These are phyloP conservation scores for Clarireedia sp. DNA, from an alignment of 2,329 filamentous ascomycete species.

Conservation along the genomic window DNA sequence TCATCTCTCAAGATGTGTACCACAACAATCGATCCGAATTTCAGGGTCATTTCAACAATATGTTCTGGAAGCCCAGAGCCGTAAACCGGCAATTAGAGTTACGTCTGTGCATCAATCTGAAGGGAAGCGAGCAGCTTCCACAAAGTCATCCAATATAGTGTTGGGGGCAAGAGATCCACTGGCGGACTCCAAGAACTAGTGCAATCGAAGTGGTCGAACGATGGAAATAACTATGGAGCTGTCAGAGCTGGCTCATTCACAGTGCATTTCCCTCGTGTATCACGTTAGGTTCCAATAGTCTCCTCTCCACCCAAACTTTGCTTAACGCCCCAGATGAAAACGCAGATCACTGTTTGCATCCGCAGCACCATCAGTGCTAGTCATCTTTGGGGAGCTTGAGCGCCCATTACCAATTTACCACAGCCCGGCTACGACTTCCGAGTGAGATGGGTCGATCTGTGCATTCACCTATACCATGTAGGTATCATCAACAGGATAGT, in stretches of 20 bases:
- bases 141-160: neutral
- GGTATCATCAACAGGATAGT: neutral
- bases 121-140: neutral
- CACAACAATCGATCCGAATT: no score
- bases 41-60: no score
- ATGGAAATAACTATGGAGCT: neutral
- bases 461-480: constrained; percentile 1
- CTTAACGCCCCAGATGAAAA: neutral
- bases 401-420: neutral
- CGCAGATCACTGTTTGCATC: neutral
- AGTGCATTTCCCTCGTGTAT: constrained; percentile 3
- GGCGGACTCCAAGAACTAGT: neutral
- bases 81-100: no score
- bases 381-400: neutral
- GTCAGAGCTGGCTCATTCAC: neutral
- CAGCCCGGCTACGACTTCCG: neutral
- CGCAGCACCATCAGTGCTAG: neutral
- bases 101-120: no score
- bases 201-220: neutral
- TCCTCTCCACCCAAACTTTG: neutral
- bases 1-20: neutral
- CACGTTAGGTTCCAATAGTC: constrained; percentile 7
- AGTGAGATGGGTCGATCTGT: neutral
- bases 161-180: neutral
- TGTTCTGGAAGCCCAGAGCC: no score